Conservation (phyloP, 1,284 basidiomycete genomes). For the Melampsora abietis-canadensis region DNA sequence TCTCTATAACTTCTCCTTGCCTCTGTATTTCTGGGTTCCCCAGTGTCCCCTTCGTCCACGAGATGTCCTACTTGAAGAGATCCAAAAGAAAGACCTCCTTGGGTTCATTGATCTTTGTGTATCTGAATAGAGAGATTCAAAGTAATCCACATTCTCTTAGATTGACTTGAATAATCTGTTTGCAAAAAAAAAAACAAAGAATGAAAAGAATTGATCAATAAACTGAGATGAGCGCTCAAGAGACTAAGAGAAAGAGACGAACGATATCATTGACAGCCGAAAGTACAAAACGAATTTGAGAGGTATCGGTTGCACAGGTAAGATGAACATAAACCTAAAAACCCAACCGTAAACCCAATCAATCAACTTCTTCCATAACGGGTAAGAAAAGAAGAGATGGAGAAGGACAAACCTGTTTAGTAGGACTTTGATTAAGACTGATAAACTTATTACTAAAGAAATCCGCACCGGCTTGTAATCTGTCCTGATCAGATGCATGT, state of each 20-base stretch:
- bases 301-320: constrained; percentile 59
- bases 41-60: no score
- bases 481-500: background rate
- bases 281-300: constrained; percentile 60
- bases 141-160: constrained; percentile 79
- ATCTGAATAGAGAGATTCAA: constrained; percentile 55
- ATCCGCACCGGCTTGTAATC: constrained; percentile 50
- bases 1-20: constrained; percentile 7
- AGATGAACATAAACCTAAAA: constrained; percentile 51
- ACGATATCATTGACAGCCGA: constrained; percentile 58
- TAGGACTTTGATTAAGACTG: constrained; percentile 55
- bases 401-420: constrained; percentile 55
- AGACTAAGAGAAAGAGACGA: no score
- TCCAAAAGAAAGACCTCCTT: background rate
- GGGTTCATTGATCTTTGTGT: no score
- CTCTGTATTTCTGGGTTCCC: no score
- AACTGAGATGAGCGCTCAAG: no score
- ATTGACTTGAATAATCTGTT: constrained; percentile 75
- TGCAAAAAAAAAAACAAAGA: constrained; percentile 76
- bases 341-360: background rate
- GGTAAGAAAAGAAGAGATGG: background rate
- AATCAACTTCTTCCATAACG: no score
- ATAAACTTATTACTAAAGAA: constrained; percentile 51
- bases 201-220: constrained; percentile 53
- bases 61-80: background rate